phyloP scores from a whole-genome alignment of 1,284 basidiomycete species.

The Heliocybe sulcata region DNA sequence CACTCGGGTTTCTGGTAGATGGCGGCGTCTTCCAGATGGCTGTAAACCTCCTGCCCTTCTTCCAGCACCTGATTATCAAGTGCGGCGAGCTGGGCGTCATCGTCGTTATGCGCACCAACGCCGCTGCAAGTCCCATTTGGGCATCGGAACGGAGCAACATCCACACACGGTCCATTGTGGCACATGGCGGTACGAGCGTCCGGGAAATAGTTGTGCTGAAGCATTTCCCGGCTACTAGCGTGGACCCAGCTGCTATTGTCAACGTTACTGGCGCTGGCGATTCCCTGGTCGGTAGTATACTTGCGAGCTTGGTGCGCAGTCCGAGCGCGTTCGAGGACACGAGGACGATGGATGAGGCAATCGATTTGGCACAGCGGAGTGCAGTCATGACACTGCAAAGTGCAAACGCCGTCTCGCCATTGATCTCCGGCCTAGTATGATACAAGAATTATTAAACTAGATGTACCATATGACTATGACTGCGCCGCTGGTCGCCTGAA shows the following conservation, averaged over 20 bases:
- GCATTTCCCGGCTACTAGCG: not conserved
- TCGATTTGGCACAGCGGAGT: slow-evolving; percentile 54
- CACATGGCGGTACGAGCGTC: slow-evolving; percentile 16
- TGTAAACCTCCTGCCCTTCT: slow-evolving; percentile 72
- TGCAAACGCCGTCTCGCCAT: slow-evolving; percentile 57
- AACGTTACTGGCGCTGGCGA: slow-evolving; percentile 92
- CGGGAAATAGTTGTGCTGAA: slow-evolving; percentile 7
- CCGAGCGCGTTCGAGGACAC: slow-evolving; percentile 39
- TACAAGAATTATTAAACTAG: not conserved
- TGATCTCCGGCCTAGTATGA: not conserved
- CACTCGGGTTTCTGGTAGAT: slow-evolving; percentile 56
- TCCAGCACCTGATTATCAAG: slow-evolving; percentile 79
- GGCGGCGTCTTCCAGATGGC: slow-evolving; percentile 75
- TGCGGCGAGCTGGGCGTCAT: slow-evolving; percentile 66
- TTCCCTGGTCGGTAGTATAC: slow-evolving; percentile 73
- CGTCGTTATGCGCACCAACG: slow-evolving; percentile 49
- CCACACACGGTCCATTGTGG: slow-evolving; percentile 41
- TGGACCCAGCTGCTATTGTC: slow-evolving; percentile 23
- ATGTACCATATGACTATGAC: not conserved
- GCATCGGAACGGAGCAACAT: slow-evolving; percentile 36
- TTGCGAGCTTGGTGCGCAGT: slow-evolving; percentile 45
- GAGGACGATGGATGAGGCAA: slow-evolving; percentile 28
- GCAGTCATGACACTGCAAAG: slow-evolving; percentile 60
- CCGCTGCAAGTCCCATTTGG: slow-evolving; percentile 38
- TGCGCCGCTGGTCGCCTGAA: not conserved